These are phyloP conservation scores for Globisporangium spinosum DNA, from an alignment of 352 stramenopile genomes.

Conservation along the genomic window DNA sequence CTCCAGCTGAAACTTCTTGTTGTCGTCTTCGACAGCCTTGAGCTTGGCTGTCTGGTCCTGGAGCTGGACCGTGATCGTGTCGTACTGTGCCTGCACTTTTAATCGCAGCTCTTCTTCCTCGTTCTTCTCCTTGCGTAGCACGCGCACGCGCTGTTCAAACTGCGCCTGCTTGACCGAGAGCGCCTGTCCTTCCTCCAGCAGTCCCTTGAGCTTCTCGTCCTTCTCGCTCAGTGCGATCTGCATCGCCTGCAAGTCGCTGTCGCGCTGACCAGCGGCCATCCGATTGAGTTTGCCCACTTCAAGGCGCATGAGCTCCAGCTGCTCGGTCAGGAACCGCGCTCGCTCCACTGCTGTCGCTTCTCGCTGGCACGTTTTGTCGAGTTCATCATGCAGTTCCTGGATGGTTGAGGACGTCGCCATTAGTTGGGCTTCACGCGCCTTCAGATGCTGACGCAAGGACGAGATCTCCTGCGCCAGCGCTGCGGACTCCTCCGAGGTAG, in stretches of 20 bases:
- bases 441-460: slow-evolving; percentile 36
- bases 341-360: slow-evolving; percentile 62
- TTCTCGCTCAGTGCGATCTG: slow-evolving; percentile 70
- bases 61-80: slow-evolving; percentile 42
- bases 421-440: slow-evolving; percentile 59
- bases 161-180: slow-evolving; percentile 78
- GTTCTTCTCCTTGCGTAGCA: slow-evolving; percentile 76
- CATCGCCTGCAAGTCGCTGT: slow-evolving; percentile 48
- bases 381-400: slow-evolving; percentile 67
- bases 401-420: slow-evolving; percentile 60
- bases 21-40: slow-evolving; percentile 50
- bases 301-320: slow-evolving; percentile 55
- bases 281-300: slow-evolving; percentile 61
- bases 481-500: background rate
- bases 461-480: slow-evolving; percentile 16
- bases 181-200: slow-evolving; percentile 72
- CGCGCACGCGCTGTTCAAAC: slow-evolving; percentile 60
- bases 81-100: slow-evolving; percentile 50
- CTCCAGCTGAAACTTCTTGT: slow-evolving; percentile 35
- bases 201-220: slow-evolving; percentile 58
- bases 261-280: slow-evolving; percentile 33
- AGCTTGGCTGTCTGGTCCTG: slow-evolving; percentile 45
- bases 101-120: slow-evolving; percentile 60
- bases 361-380: slow-evolving; percentile 67
- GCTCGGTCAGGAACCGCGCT: slow-evolving; percentile 53